Conservation (phyloP, 2,329 filamentous ascomycete genomes). For the Colletotrichum magnum region DNA sequence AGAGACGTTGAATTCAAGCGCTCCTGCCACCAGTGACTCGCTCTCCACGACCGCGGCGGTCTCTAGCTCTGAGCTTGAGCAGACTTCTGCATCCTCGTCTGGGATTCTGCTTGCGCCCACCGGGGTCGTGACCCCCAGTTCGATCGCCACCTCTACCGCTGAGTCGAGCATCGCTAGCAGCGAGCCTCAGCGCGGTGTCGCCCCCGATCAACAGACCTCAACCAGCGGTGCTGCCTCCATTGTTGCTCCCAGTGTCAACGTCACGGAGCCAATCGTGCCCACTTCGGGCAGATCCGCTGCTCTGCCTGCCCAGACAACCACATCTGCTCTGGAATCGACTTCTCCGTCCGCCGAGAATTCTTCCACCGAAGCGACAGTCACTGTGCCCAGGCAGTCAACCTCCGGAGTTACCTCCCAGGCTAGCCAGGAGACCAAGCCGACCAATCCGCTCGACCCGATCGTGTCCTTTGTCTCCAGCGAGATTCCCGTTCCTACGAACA, state of each 20-base stretch:
- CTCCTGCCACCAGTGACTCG: not conserved
- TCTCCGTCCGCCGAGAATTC: constrained; percentile 11
- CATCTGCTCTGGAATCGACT: not conserved
- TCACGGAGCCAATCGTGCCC: constrained; percentile 24
- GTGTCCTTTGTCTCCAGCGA: constrained; percentile 35
- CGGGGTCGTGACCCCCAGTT: constrained; percentile 47
- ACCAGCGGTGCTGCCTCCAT: constrained; percentile 3
- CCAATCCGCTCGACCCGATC: constrained; percentile 37
- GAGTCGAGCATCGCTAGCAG: not conserved
- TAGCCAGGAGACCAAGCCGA: constrained; percentile 13
- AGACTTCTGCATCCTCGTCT: constrained; percentile 37
- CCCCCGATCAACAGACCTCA: not conserved
- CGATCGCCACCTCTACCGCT: constrained; percentile 26
- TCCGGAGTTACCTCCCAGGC: constrained; percentile 18
- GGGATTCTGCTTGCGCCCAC: constrained; percentile 50
- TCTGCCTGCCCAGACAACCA: constrained; percentile 17
- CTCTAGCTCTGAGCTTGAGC: constrained; percentile 7
- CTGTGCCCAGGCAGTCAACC: constrained; percentile 4
- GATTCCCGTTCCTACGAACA: constrained; percentile 25
- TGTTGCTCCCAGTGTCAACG: constrained; percentile 31
- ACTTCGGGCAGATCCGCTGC: constrained; percentile 26
- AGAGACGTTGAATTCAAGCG: constrained; percentile 9
- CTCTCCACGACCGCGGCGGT: not conserved
- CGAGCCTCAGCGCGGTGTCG: constrained; percentile 17
- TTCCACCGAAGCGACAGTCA: constrained; percentile 5